These are phyloP conservation scores for Fusarium albosuccineum DNA, from an alignment of 2,329 filamentous ascomycete genomes.

Conservation along the genomic window DNA sequence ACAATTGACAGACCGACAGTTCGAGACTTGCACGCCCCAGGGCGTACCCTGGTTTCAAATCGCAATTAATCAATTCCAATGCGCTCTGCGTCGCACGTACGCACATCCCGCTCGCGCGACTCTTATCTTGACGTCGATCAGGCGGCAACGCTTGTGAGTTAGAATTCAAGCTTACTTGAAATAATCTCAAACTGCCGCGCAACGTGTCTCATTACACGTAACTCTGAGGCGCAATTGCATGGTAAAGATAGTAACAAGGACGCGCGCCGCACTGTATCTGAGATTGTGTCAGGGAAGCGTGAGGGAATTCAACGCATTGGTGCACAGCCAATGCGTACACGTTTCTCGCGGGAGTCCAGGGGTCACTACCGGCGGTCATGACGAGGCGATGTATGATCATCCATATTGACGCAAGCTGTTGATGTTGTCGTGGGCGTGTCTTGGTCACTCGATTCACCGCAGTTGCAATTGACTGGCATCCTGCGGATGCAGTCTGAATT, in stretches of 20 bases:
- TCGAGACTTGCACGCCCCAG: slow-evolving; percentile 16
- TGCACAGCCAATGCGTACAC: slow-evolving; percentile 29
- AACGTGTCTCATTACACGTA: slow-evolving; percentile 42
- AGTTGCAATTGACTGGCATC: neutral
- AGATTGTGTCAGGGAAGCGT: slow-evolving; percentile 12
- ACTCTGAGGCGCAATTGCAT: slow-evolving; percentile 28
- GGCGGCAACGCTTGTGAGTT: slow-evolving; percentile 34
- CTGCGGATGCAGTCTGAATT: neutral
- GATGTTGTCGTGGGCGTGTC: slow-evolving; percentile 8
- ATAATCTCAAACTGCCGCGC: slow-evolving; percentile 45
- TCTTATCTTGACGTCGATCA: slow-evolving; percentile 39
- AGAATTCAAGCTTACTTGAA: slow-evolving; percentile 48
- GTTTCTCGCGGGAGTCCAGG: slow-evolving; percentile 14
- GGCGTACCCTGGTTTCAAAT: slow-evolving; percentile 21
- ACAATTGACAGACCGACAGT: slow-evolving; percentile 30
- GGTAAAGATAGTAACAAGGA: slow-evolving; percentile 10
- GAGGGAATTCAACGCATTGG: slow-evolving; percentile 12
- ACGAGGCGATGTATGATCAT: slow-evolving; percentile 17
- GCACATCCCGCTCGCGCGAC: slow-evolving; percentile 28
- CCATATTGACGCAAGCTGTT: slow-evolving; percentile 9
- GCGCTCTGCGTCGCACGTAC: slow-evolving; percentile 30
- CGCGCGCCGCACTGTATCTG: slow-evolving; percentile 16
- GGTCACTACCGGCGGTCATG: slow-evolving; percentile 11
- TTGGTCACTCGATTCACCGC: neutral
- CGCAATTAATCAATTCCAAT: slow-evolving; percentile 31